A percentile compares a stretch with the other conserved stretches of the same genome.
These are phyloP conservation scores for Magnusiomyces ingens DNA, from an alignment of 1,139 yeast genomes.

Conservation along the genomic window DNA sequence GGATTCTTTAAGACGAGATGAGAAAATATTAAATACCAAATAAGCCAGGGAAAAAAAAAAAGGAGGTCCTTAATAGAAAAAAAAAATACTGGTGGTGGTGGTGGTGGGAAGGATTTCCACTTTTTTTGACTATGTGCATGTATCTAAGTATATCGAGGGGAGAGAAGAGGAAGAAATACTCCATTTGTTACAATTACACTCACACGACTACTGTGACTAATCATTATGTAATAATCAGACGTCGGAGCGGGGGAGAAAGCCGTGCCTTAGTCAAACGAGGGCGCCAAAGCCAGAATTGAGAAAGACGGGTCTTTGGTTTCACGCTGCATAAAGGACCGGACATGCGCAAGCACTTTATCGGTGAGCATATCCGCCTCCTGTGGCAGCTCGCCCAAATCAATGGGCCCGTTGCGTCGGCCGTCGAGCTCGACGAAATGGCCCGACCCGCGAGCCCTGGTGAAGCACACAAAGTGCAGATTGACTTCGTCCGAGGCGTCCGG, in stretches of 20 bases:
- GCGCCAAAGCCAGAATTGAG: conserved; percentile 34
- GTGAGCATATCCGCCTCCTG: conserved; percentile 44
- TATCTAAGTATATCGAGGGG: no score
- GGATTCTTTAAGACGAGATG: no score
- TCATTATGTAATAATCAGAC: no score
- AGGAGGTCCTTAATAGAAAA: no score
- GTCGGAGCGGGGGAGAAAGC: no score
- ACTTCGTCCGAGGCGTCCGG: conserved; percentile 63
- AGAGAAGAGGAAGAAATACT: background rate
- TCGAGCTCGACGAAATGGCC: conserved; percentile 70
- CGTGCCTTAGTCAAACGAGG: no score
- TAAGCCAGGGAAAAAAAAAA: no score
- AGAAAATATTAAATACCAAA: no score
- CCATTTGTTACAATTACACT: background rate
- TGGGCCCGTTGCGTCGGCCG: conserved; percentile 79
- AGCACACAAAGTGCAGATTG: conserved; percentile 72
- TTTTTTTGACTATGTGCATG: no score
- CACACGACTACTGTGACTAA: no score
- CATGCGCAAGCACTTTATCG: conserved; percentile 44
- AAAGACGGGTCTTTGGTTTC: conserved; percentile 28
- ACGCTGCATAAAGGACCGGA: conserved; percentile 56
- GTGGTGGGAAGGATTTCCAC: no score
- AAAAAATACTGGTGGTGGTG: no score
- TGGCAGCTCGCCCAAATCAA: conserved; percentile 47
- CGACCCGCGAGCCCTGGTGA: conserved; percentile 44